These are phyloP conservation scores for Dimocarpus longan DNA, from an alignment of 345 rosid species.

Conservation along the genomic window DNA sequence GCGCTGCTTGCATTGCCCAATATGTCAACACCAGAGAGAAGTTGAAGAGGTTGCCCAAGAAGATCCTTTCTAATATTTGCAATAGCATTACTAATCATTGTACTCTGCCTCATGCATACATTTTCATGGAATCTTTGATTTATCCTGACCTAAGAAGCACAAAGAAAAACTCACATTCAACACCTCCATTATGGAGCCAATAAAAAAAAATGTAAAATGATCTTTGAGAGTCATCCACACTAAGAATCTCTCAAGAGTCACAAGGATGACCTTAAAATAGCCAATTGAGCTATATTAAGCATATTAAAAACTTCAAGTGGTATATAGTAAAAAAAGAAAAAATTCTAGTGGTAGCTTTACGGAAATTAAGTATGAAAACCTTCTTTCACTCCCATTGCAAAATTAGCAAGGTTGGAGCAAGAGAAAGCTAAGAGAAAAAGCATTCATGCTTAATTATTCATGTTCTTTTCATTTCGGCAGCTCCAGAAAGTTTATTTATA, in stretches of 20 bases:
- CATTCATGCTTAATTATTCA: neutral
- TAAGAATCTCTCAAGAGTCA: neutral
- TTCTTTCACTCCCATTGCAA: neutral
- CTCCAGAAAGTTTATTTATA: neutral
- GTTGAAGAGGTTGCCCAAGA: slow-evolving; percentile 94
- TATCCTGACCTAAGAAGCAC: slow-evolving; percentile 69
- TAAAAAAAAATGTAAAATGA: neutral
- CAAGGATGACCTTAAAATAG: neutral
- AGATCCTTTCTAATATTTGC: slow-evolving; percentile 86
- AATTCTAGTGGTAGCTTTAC: neutral
- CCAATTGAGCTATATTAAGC: neutral
- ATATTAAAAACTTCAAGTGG: slow-evolving; percentile 8
- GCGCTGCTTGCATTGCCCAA: slow-evolving; percentile 99
- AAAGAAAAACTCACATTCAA: slow-evolving; percentile 10
- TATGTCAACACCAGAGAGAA: slow-evolving; percentile 95
- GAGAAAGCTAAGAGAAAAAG: neutral
- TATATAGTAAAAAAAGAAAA: neutral
- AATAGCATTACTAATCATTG: slow-evolving; percentile 78
- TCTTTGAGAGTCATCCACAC: neutral
- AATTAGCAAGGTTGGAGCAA: neutral
- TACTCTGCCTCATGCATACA: slow-evolving; percentile 92
- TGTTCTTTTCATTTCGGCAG: neutral
- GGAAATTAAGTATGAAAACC: neutral
- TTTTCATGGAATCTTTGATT: slow-evolving; percentile 82
- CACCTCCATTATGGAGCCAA: slow-evolving; percentile 8